These are phyloP conservation scores for Samsoniella hepiali DNA, from an alignment of 2,329 filamentous ascomycete species.

Conservation along the genomic window DNA sequence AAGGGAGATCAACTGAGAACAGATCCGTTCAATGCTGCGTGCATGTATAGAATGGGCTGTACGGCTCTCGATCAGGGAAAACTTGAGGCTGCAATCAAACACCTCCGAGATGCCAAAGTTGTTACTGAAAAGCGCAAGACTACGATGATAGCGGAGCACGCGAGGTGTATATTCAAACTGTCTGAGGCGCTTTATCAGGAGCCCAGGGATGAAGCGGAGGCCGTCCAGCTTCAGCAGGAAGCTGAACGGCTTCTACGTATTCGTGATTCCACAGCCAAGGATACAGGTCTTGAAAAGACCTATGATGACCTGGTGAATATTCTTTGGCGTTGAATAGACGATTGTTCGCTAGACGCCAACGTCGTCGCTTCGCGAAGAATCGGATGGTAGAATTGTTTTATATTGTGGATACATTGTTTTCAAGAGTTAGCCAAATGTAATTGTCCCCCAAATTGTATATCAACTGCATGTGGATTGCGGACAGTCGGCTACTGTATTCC, in stretches of 20 bases:
- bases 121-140: conserved; percentile 15
- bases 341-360: neutral
- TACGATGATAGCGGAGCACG: conserved; percentile 17
- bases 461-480: too few species aligned
- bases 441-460: too few species aligned
- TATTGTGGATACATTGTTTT: too few species aligned
- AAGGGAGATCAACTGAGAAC: conserved; percentile 9
- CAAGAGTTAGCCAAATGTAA: too few species aligned
- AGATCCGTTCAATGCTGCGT: conserved; percentile 18
- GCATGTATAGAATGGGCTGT: conserved; percentile 17
- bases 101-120: conserved; percentile 18
- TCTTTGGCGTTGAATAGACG: neutral
- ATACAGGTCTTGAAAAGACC: neutral
- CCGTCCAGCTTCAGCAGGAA: neutral
- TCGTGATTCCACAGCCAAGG: neutral
- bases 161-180: conserved; percentile 18
- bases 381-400: too few species aligned
- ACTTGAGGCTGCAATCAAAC: conserved; percentile 20
- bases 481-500: too few species aligned
- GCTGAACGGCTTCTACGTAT: neutral
- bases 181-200: conserved; percentile 18
- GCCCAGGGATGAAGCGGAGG: neutral
- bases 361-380: too few species aligned
- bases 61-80: conserved; percentile 18
- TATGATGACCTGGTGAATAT: conserved; percentile 6